Conservation (phyloP, 2,329 filamentous ascomycete species). For the Pyricularia sp. region DNA sequence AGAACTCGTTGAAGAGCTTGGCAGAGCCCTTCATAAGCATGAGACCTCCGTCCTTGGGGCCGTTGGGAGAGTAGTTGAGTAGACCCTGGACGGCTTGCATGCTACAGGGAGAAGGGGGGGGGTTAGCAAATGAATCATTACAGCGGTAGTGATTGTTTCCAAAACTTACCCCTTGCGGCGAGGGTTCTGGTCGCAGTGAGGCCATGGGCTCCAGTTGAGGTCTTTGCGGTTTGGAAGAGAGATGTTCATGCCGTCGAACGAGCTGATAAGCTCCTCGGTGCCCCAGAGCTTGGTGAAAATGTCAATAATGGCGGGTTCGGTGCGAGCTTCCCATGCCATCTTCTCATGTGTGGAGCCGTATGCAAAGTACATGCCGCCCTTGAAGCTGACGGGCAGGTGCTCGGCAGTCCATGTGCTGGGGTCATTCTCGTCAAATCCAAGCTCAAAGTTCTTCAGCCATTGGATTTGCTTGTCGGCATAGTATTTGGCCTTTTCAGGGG, state of each 20-base stretch:
- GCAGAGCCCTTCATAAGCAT: slow-evolving; percentile 31
- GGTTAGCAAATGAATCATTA: neutral
- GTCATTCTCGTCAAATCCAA: slow-evolving; percentile 28
- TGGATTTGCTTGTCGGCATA: slow-evolving; percentile 1
- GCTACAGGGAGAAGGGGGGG: slow-evolving; percentile 3
- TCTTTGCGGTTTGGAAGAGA: slow-evolving; percentile 27
- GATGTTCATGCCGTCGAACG: slow-evolving; percentile 27
- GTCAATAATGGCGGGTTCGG: slow-evolving; percentile 28
- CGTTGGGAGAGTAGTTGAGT: slow-evolving; percentile 29
- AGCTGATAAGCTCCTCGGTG: slow-evolving; percentile 17
- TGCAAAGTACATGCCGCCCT: slow-evolving; percentile 20
- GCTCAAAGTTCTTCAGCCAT: slow-evolving; percentile 30
- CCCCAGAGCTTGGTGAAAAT: slow-evolving; percentile 31
- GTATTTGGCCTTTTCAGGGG: slow-evolving; percentile 20
- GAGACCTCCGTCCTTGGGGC: slow-evolving; percentile 32
- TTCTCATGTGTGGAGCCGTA: slow-evolving; percentile 24
- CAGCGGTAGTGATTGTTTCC: neutral
- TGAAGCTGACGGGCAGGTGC: slow-evolving; percentile 30
- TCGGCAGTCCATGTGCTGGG: slow-evolving; percentile 30
- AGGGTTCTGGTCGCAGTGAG: slow-evolving; percentile 32
- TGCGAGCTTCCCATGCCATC: slow-evolving; percentile 32
- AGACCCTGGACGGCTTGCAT: slow-evolving; percentile 16
- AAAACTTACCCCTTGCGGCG: slow-evolving; percentile 22
- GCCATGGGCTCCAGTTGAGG: slow-evolving; percentile 23
- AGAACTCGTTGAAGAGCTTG: slow-evolving; percentile 33